Evolutionary conservation across 768 basidiomycete species (phyloP).

Genomic region (Auriscalpium vulgare): DNA sequence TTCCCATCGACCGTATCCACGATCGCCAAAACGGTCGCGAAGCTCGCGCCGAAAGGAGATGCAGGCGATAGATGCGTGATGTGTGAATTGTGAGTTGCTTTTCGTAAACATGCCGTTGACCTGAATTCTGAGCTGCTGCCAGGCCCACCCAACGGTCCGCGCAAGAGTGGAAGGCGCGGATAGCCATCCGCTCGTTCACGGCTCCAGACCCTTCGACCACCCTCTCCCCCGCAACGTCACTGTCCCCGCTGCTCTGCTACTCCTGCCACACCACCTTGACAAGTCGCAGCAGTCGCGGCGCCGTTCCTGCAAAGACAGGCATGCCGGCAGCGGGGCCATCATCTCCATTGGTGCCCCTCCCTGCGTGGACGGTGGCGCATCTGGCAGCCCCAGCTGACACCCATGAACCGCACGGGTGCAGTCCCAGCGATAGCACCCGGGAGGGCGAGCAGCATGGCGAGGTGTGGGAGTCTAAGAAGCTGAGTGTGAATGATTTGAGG

Average conservation of each 20-base stretch:
- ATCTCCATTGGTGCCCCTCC: constrained; percentile 8
- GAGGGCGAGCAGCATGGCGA: constrained; percentile 19
- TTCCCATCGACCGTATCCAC: constrained; percentile 86
- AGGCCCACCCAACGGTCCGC: constrained; percentile 60
- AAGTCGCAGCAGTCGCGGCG: constrained; percentile 42
- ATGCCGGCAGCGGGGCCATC: background rate
- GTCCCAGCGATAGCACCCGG: background rate
- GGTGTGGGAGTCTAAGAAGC: constrained; percentile 24
- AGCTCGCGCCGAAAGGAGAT: constrained; percentile 59
- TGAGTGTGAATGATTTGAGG: constrained; percentile 30
- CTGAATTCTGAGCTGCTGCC: background rate
- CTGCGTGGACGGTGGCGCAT: constrained; percentile 16
- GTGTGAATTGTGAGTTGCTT: constrained; percentile 48
- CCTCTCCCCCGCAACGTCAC: constrained; percentile 14
- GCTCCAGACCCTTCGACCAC: constrained; percentile 9
- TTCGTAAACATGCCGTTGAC: background rate
- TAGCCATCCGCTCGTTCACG: constrained; percentile 57
- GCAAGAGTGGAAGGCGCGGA: constrained; percentile 67
- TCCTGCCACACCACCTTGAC: constrained; percentile 55
- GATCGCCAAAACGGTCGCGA: constrained; percentile 72
- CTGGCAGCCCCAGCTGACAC: background rate
- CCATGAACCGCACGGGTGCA: background rate
- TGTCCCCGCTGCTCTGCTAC: constrained; percentile 47
- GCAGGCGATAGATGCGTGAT: constrained; percentile 45
- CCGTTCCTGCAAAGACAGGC: constrained; percentile 17